Evolutionary conservation across 2,329 filamentous ascomycete species (phyloP), one percentile per base, ranked within the genome.

Genomic region (Sordariomycetes sp.): DNA sequence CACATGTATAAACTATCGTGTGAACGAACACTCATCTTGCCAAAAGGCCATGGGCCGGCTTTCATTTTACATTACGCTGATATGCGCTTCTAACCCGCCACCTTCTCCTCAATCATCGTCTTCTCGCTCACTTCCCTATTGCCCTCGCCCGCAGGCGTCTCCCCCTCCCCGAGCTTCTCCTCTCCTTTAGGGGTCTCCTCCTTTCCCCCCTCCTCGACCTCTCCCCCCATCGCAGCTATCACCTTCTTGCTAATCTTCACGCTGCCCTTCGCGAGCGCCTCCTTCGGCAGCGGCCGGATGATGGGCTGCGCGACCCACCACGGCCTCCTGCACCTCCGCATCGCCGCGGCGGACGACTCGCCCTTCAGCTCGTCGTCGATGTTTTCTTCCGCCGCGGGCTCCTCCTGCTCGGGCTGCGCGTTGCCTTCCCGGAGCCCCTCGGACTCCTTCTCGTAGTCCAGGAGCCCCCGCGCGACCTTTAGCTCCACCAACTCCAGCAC

Each of bases 261-360:
- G 2, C 88, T 86, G 0, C 92, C 92, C 69, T 90, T 91, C 61
- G 87, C 86, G 62, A 94, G 66, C 2, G 94, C 94, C 74, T 97
- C 93, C 64, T 88, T 88, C 0, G 94, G 94, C 66, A 97, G 70
- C 48, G 91, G 92, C 59, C 92, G 77, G 7, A 97, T 81, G 65
- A 96, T 89, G 3, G 93, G 87, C 74, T 97, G 92, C 57, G 86
- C 90, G 3, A 96, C 80, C 90, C 90, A 97, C 82, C 86, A 97
- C 1, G 92, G 92, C 62, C 90, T 76, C 69, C 85, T 87, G 67
- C 90, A 96, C 60, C 82, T 77, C 58, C 80, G 82, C 28, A 94
- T 84, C 1, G 88, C 85, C 10, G 56, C 53, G 20, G 83, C 73
- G 4, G 86, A 88, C 68, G 80, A 86, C 66, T 84, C 78, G 0